Base-by-base conservation (phyloP, 176 grass and related monocot genomes). In the Neostapfia colusana region DNA sequence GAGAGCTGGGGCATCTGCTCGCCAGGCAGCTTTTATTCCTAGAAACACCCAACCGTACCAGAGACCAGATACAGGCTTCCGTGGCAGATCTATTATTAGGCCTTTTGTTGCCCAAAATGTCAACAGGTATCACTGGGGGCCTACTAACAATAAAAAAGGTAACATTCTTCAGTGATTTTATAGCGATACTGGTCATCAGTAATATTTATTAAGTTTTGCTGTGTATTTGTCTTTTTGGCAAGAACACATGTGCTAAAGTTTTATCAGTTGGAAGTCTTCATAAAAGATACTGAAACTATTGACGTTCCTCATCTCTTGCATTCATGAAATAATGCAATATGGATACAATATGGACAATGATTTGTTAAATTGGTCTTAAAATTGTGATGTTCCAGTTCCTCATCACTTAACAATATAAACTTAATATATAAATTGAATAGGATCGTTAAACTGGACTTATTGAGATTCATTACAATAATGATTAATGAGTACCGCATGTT, bases 111-210 rank as follows among this genome's bases (percentile, higher is more conserved):
- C 40, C 27, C 85, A 88, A 74, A 87, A 85, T 6, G 54, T 73
- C 37, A 86, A 67, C 76, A 88, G 67, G 50, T 70, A 74, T 62
- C 61, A 86, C 40, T 88, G 85, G 68, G 82, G 76, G 57, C 40
- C 85, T 78, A 63, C 41, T 60, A 38, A 24, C 59, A 85, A 81
- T 42, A 60, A 77, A 59, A 93, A 93, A 90, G 91, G 91, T 93
- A 93, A 59, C 21, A 63, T 83, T 63, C 37, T 54, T 26, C 44
- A 28, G 6, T 79, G 69, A 18, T 60, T 38, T 51, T 54, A 51
- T 51, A 53, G 64, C 0, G 48, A 5, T 74, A 27, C 46, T 58
- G n/a, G n/a, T 56, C 25, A 28, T 23, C 5, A 63, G 48, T 28
- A 72, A 9, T 44, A 25, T 44, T 28, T 63, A 15, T 8, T 18